Base-by-base conservation (phyloP, 805 yeast species). In the Grigorovia humatica region DNA sequence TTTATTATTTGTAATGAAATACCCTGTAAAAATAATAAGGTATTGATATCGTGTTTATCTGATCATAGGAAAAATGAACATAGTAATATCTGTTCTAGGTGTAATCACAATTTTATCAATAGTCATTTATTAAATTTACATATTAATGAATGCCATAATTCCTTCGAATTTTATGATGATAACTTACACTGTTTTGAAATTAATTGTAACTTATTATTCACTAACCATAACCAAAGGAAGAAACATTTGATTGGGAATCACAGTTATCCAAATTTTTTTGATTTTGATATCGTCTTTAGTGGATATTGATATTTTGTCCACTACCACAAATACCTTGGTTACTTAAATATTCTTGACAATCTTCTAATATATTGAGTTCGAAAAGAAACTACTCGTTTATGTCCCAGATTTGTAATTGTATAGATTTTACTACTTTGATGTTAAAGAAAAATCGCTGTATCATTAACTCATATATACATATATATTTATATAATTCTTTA, bases 61-160 rank as follows among this genome's bases (percentile, higher is more conserved):
- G 44, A 47, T 29, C 63, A 58, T 44, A 57, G 54, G 27, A 48
- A 47, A 20, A 54, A 53, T 42, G 44, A 47, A 35, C 63, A 59
- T 40, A 54, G 54, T 19, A 44, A 69, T 54, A 55, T 62, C 1
- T 76, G 81, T 53, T 48, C 55, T 0, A 65, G 62, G 41, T 77
- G 81, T 55, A 54, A 57, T 9, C 64, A 58, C 44, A 65, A 60
- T 53, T 75, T 79, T 52, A 81, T 82, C 0, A 67, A 70, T n/a
- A 66, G 69, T 11, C 58, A 53, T 43, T 55, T 74, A 8, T 63
- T 80, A 19, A 69, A 71, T 4, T 56, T 80, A 15, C 85, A 80
- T 55, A 70, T 79, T 1, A 68, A 70, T 27, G 85, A 80, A 55
- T 65, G 67, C 51, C 85, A 81, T 57, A 75, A 78, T 58, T 78